Conservation (phyloP, 495 filamentous ascomycete species). For the Tuber indicum region DNA sequence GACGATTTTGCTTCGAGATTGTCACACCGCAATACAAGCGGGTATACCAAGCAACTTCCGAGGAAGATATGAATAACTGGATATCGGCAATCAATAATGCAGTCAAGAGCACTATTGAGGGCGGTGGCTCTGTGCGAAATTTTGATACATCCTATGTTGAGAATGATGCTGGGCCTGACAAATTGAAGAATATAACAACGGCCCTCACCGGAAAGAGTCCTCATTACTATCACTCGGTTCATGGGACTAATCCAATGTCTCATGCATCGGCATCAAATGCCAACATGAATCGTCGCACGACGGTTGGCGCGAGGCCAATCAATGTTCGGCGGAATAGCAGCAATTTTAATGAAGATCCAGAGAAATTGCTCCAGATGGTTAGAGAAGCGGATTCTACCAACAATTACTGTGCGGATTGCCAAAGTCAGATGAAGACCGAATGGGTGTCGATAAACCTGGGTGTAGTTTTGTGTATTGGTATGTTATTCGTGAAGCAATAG, state of each 20-base stretch:
- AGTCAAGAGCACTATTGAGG: constrained; percentile 89
- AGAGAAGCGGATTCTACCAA: constrained; percentile 91
- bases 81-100: constrained; percentile 96
- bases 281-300: constrained; percentile 70
- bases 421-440: constrained; percentile 82
- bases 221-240: constrained; percentile 50
- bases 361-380: constrained; percentile 75
- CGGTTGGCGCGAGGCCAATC: constrained; percentile 79
- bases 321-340: constrained; percentile 59
- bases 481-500: neutral
- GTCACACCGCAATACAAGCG: constrained; percentile 96
- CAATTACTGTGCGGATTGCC: constrained; percentile 91
- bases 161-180: constrained; percentile 40
- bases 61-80: constrained; percentile 97
- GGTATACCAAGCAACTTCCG: constrained; percentile 94
- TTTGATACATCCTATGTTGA: constrained; percentile 39
- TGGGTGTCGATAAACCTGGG: constrained; percentile 99
- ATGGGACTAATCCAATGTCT: constrained; percentile 41
- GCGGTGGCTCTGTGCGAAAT: constrained; percentile 50
- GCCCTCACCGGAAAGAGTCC: constrained; percentile 90
- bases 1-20: constrained; percentile 96
- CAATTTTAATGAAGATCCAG: constrained; percentile 71
- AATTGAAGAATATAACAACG: constrained; percentile 49
- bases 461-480: constrained; percentile 81
- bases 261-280: constrained; percentile 46